Percentiles rank a stretch among this genome's conserved stretches.
phyloP scores from a whole-genome alignment of 257 asterid species.

The Capsicum chinense region DNA sequence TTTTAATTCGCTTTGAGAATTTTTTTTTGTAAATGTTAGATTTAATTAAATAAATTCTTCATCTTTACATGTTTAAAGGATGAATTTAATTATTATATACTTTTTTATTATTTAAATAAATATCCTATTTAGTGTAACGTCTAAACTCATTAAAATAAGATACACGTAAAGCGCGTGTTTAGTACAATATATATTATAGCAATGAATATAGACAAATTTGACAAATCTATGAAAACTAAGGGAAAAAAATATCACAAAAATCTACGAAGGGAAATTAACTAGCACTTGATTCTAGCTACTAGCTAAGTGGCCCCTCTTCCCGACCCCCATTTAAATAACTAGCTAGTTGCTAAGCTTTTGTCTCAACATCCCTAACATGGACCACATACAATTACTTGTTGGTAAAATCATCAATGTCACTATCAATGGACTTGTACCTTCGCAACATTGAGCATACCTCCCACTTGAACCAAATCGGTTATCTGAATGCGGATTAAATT shows the following conservation, averaged over 20 bases:
- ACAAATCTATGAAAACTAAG: background rate
- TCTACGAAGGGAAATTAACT: background rate
- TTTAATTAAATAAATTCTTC: too few relatives aligned
- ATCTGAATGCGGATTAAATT: background rate
- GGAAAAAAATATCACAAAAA: background rate
- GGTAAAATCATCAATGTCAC: background rate
- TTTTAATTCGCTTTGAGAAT: too few relatives aligned
- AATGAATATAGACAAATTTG: background rate
- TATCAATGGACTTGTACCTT: background rate
- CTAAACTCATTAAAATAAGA: too few relatives aligned
- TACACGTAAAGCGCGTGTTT: too few relatives aligned
- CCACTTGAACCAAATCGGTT: background rate
- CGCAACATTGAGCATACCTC: background rate
- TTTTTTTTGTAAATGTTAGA: too few relatives aligned
- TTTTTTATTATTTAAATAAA: too few relatives aligned
- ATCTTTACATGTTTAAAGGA: too few relatives aligned
- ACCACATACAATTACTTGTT: background rate
- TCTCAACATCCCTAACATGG: conserved; percentile 21
- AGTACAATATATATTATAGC: background rate
- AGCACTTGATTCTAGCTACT: background rate
- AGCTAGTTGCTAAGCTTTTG: conserved; percentile 14
- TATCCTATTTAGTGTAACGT: too few relatives aligned
- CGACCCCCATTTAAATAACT: background rate
- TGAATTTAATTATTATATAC: too few relatives aligned
- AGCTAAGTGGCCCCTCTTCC: background rate